Base-by-base conservation (phyloP, 768 basidiomycete species). In the Lactarius trivialis region DNA sequence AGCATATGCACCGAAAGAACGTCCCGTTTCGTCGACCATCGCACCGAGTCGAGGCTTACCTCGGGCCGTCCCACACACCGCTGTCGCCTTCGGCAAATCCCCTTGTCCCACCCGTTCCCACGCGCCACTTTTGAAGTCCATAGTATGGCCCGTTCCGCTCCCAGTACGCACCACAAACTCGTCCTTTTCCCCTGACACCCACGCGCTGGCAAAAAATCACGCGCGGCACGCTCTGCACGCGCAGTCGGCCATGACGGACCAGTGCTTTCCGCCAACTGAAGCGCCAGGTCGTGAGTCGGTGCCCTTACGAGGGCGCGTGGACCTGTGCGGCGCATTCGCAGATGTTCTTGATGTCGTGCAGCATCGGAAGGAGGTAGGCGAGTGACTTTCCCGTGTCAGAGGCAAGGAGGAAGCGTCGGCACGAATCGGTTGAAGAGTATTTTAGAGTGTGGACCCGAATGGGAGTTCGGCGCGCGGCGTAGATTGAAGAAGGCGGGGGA, bases 371-470 rank as follows among this genome's bases (percentile, higher is more conserved):
- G 48, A 95, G 81, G 72, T 94, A 96, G 1, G 94, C 93, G 32
- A 95, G 82, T 2, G 89, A 93, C 75, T 96, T 96, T 1, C 93
- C 93, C 0, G 92, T 96, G 73, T 95, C 93, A 0, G 89, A 86
- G 0, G 91, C 93, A 1, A 36, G 36, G 3, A 36, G 80, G 66
- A 80, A 86, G 60, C 77, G 70, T 12, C 69, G 65, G 60, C 71
- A 73, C 54, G 84, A 76, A 52, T 76, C 75, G 70, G 76, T 78
- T 37, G 63, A 56, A 19, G 91, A 72, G 73, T 85, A 83, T 65
- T 86, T 83, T 21, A 93, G 68, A 24, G 88, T 82, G 51, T 91
- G 76, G 0, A 83, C 78, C 71, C 93, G 91, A n/a, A 95, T 93
- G 0, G 85, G 82, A 0, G 90, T 92, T 3, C 92, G 90, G 8